These are phyloP conservation scores for Tirmania nivea DNA, from an alignment of 495 filamentous ascomycete species.

Conservation along the genomic window DNA sequence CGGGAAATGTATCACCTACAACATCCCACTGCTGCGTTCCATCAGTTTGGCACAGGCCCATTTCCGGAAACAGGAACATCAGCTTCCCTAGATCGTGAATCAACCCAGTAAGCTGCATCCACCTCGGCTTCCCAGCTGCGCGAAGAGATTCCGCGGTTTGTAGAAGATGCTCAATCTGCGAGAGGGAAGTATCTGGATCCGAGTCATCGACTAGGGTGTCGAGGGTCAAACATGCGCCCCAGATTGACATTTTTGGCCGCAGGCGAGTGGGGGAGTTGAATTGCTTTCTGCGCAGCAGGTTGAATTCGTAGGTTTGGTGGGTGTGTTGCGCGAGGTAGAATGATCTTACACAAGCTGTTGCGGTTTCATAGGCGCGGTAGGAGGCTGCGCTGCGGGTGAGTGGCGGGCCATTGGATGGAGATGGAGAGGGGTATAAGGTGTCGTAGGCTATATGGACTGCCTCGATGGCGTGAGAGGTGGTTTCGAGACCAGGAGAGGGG, in stretches of 20 bases:
- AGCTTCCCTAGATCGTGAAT: conserved; percentile 82
- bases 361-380: conserved; percentile 12
- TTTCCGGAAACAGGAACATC: conserved; percentile 58
- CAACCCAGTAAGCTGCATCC: conserved; percentile 81
- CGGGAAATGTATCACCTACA: conserved; percentile 77
- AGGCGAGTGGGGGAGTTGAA: conserved; percentile 47
- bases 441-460: no score
- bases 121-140: conserved; percentile 69
- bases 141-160: conserved; percentile 75
- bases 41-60: conserved; percentile 27
- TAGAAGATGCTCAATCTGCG: conserved; percentile 70
- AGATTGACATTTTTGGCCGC: conserved; percentile 45
- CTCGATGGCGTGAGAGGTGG: no score
- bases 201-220: conserved; percentile 75
- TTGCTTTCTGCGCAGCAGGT: conserved; percentile 37
- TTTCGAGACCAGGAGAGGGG: no score
- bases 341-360: conserved; percentile 11
- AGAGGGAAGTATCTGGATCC: conserved; percentile 68
- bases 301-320: conserved; percentile 21
- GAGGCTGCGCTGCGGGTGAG: conserved; percentile 1
- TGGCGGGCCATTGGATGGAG: conserved; percentile 6
- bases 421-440: background rate
- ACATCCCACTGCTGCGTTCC: conserved; percentile 63
- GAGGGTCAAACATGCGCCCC: conserved; percentile 77
- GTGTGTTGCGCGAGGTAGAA: conserved; percentile 15